These are phyloP conservation scores for Hemileccinum rubropunctum DNA, from an alignment of 768 basidiomycete species.

Conservation along the genomic window DNA sequence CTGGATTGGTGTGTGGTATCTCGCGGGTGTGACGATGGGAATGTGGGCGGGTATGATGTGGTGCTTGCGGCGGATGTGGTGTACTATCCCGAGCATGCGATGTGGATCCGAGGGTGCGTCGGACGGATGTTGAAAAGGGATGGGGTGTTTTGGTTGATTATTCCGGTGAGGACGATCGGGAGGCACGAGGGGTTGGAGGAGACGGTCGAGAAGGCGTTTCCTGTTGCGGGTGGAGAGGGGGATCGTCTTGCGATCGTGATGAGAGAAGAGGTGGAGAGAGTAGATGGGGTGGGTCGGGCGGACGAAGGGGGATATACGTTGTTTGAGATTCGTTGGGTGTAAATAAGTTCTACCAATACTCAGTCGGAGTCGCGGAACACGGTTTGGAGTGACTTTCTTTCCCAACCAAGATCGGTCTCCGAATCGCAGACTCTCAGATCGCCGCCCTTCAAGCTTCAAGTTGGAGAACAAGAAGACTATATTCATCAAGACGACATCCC, in stretches of 20 bases:
- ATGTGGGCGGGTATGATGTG: conserved; percentile 49
- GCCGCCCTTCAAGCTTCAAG: too few relatives aligned
- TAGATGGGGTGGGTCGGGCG: conserved; percentile 58
- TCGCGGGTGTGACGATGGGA: conserved; percentile 22
- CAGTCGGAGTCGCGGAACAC: too few relatives aligned
- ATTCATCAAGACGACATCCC: too few relatives aligned
- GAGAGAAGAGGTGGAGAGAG: conserved; percentile 45
- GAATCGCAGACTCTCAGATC: too few relatives aligned
- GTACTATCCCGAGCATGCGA: conserved; percentile 67
- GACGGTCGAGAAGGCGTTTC: conserved; percentile 58
- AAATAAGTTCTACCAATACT: too few relatives aligned
- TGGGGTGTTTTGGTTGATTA: conserved; percentile 71
- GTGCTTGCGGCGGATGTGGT: conserved; percentile 80
- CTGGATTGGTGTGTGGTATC: conserved; percentile 67
- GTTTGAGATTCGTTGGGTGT: conserved; percentile 71
- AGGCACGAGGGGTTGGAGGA: conserved; percentile 56
- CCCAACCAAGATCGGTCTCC: too few relatives aligned
- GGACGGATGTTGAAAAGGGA: conserved; percentile 41
- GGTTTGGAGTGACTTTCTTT: too few relatives aligned
- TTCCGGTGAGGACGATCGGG: conserved; percentile 63
- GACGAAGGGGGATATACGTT: conserved; percentile 69
- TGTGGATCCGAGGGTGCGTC: conserved; percentile 66
- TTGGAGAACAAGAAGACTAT: too few relatives aligned
- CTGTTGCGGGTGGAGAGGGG: conserved; percentile 4
- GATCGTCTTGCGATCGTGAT: conserved; percentile 45